A percentile compares a stretch with the other conserved stretches of the same genome.
Evolutionary conservation across 345 rosid species (phyloP).

Genomic region (Eucalyptus shirleyi): DNA sequence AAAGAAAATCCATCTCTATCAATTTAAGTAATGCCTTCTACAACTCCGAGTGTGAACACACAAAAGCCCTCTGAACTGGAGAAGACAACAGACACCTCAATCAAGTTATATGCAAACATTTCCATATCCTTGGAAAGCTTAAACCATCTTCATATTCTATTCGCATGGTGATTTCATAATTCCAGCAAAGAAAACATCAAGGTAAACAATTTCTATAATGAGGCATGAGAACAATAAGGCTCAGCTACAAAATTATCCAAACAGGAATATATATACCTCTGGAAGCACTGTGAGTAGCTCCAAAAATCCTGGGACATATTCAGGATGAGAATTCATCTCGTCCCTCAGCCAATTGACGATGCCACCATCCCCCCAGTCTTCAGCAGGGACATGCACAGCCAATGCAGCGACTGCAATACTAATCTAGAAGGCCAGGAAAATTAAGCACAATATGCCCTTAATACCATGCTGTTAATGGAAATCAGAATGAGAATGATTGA

Average conservation of each 20-base stretch:
- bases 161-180: background rate
- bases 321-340: conserved; percentile 94
- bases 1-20: background rate
- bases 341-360: conserved; percentile 84
- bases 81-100: background rate
- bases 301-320: conserved; percentile 89
- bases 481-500: background rate
- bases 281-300: conserved; percentile 94
- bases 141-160: background rate
- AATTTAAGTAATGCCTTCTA: background rate
- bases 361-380: conserved; percentile 97
- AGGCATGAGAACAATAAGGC: background rate
- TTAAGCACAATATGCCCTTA: background rate
- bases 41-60: background rate
- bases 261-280: conserved; percentile 42
- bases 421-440: conserved; percentile 47
- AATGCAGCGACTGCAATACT: conserved; percentile 98
- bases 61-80: background rate
- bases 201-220: background rate
- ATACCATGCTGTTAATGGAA: background rate
- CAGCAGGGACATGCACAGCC: conserved; percentile 97
- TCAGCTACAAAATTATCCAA: background rate
- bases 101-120: background rate
- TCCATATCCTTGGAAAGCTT: background rate
- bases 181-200: background rate